These are phyloP conservation scores for Lanzia echinophila DNA, from an alignment of 2,329 filamentous ascomycete genomes.

Conservation along the genomic window DNA sequence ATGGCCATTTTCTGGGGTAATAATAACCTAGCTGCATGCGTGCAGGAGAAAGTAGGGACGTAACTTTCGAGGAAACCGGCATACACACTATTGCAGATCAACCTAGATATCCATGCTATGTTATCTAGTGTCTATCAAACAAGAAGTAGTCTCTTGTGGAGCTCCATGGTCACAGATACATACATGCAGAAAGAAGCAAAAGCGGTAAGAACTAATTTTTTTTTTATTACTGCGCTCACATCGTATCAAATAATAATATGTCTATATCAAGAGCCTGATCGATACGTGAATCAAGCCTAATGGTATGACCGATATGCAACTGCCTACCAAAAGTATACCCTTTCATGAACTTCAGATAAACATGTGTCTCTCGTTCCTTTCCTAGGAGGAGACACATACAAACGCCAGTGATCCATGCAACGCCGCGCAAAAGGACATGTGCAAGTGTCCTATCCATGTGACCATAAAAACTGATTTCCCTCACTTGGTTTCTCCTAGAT, in stretches of 20 bases:
- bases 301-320: not conserved
- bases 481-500: constrained; percentile 32
- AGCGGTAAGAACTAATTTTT: not conserved
- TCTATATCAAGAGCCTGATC: not conserved
- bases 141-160: too few relatives aligned
- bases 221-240: not conserved
- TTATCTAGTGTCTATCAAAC: too few relatives aligned
- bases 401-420: constrained; percentile 11
- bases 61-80: too few relatives aligned
- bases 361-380: not conserved
- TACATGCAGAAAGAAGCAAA: not conserved
- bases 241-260: not conserved
- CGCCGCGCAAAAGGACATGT: constrained; percentile 6
- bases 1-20: too few relatives aligned
- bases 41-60: too few relatives aligned
- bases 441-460: constrained; percentile 3
- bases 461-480: constrained; percentile 19
- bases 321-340: not conserved
- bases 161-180: not conserved
- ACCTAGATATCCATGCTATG: too few relatives aligned
- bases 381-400: not conserved
- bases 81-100: too few relatives aligned
- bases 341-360: constrained; percentile 4
- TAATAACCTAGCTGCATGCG: too few relatives aligned
- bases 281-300: not conserved